These are phyloP conservation scores for Fusarium nelsonii DNA, from an alignment of 2,329 filamentous ascomycete genomes.

Conservation along the genomic window DNA sequence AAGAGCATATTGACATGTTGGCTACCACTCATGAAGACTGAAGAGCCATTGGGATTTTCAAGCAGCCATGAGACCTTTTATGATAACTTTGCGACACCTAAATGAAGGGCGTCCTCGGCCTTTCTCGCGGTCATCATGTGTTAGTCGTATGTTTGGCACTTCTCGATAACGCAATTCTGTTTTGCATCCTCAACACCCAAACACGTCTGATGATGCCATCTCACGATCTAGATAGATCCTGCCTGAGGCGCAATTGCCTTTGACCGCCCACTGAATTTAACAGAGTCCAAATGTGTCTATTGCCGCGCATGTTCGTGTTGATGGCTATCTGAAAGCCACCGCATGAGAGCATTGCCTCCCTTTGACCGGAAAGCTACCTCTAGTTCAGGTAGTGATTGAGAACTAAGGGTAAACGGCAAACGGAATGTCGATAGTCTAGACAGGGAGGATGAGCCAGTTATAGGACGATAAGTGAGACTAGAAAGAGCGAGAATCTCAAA, in stretches of 20 bases:
- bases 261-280: not conserved
- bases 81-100: conserved; percentile 7
- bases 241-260: not conserved
- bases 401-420: not conserved
- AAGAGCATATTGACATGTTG: conserved; percentile 10
- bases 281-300: not conserved
- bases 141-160: conserved; percentile 31
- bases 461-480: not conserved
- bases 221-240: not conserved
- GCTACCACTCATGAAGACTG: not conserved
- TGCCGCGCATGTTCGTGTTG: not conserved
- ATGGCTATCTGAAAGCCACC: not conserved
- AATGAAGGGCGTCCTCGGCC: conserved; percentile 18
- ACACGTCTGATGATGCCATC: not conserved
- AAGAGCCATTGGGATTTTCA: not conserved
- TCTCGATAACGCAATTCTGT: not conserved
- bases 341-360: not conserved
- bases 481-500: not conserved
- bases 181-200: not conserved
- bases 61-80: not conserved
- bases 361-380: not conserved
- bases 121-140: conserved; percentile 38
- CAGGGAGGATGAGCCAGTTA: not conserved
- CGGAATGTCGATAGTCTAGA: conserved; percentile 8
- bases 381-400: not conserved